Base-by-base conservation (phyloP, 345 rosid species). In the Kandelia obovata region DNA sequence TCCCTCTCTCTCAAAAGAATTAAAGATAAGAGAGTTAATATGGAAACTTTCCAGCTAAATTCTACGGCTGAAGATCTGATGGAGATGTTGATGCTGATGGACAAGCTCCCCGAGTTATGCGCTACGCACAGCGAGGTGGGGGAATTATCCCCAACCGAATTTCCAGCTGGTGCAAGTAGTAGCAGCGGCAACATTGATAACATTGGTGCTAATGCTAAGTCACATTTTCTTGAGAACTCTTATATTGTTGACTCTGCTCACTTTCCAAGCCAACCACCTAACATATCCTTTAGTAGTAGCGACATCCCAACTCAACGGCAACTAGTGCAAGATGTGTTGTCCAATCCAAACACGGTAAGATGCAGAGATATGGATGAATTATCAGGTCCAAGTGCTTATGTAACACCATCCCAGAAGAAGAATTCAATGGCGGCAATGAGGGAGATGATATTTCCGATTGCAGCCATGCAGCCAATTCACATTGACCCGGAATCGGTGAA, bases 391-490 rank as follows among this genome's bases (percentile, higher is more conserved):
- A 69, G 49, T 58, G 57, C 65, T 73, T 65, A 35, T 64, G 46
- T 73, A 17, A 46, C 77, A 7, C 66, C 69, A 2, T 63, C 78
- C 0, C 83, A 72, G 53, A 80, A 82, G 75, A 75, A 55, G 74
- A 75, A 61, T 56, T 83, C 91, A 5, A 80, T 82, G 94, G 88
- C 79, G 5, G 89, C 84, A 32, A 88, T 88, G 94, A 83, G 91
- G 73, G 94, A 88, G 79, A 88, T 87, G 79, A 85, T 88, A 51
- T 88, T 86, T 64, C 70, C 88, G 31, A 83, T 88, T 1, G 91
- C 94, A 23, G 89, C 85, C 13, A 86, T 86, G 94, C 94, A 88
- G 66, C 91, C 94, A 1, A 77, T 88, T 58, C 84, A 85, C 58
- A 84, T 88, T 37, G 91, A 86, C 77, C 91, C 88, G 1, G 94